phyloP scores from a whole-genome alignment of 768 basidiomycete genomes.

The Cystobasidium onofrii region DNA sequence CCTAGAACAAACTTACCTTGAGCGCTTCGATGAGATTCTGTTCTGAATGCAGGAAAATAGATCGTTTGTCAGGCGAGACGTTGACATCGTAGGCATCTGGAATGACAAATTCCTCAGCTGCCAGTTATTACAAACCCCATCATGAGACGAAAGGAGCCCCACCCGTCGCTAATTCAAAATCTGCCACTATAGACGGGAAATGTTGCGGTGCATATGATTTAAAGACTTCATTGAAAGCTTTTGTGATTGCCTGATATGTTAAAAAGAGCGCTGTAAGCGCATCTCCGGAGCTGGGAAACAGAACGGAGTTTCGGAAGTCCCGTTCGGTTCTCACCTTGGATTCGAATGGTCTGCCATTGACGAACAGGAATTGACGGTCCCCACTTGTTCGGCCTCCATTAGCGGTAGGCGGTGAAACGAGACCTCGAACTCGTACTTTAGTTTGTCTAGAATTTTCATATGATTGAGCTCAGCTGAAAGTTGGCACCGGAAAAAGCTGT shows the following conservation, averaged over 20 bases:
- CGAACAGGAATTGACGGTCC: constrained; percentile 84
- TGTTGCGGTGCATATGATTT: constrained; percentile 69
- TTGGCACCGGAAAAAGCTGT: background rate
- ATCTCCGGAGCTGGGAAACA: too few relatives aligned
- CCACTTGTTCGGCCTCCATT: constrained; percentile 67
- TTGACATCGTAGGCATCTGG: constrained; percentile 81
- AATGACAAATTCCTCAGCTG: background rate
- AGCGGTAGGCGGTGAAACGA: constrained; percentile 72
- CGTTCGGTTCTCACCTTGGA: constrained; percentile 55
- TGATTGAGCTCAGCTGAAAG: background rate
- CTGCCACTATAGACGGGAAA: constrained; percentile 70
- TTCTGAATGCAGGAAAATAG: constrained; percentile 83
- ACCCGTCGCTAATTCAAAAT: constrained; percentile 76
- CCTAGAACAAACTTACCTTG: constrained; percentile 61
- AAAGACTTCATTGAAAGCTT: constrained; percentile 87
- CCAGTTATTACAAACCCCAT: background rate
- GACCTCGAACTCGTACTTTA: constrained; percentile 59
- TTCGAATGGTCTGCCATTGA: constrained; percentile 83
- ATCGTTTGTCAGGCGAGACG: constrained; percentile 93
- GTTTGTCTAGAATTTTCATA: constrained; percentile 32
- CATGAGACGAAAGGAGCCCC: constrained; percentile 39
- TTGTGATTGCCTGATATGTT: constrained; percentile 52
- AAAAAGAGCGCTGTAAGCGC: too few relatives aligned
- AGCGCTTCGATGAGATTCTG: constrained; percentile 65
- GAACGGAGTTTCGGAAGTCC: background rate